Base-by-base conservation (phyloP, 306 rosid species). In the Lathyrus sativus region DNA sequence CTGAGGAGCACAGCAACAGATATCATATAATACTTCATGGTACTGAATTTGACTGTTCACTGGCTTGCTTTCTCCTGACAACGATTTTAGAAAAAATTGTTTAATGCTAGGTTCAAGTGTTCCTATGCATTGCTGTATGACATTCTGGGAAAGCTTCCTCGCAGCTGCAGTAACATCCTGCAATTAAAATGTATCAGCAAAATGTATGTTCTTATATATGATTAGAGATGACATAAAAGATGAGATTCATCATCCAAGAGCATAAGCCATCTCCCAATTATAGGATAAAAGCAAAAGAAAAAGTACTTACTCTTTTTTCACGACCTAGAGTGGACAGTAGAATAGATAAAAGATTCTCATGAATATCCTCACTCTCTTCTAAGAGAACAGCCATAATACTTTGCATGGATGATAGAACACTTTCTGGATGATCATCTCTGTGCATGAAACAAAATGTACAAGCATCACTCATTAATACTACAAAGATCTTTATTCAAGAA, bases 391-490 rank as follows among this genome's bases (percentile, higher is more conserved):
- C 81, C 99, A 93, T 93, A 68, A 93, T 90, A 17, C 81, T 82
- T 79, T 93, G 88, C 99, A 93, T 93, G 57, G 97, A 84, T 62
- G 92, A 85, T 75, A 90, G 66, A 71, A 90, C 95, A 81, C 85
- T 90, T 75, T 93, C 97, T 12, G 88, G 90, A 83, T 88, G 99
- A 76, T 93, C 96, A 79, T 93, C 97, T 74, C 99, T 93, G 96
- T 74, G 76, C 44, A 74, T 45, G 50, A 48, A 29, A 74, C 46
- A 74, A 65, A 66, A 31, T 53, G 60, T 38, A 65, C 76, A 80
- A 59, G 68, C 39, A 54, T 57, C 62, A 19, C 41, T 73, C 43
- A 67, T 65, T 33, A 69, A 65, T 74, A 58, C 73, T 31, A 68
- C 76, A 50, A 67, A 6, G 22, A 70, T 41, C 13, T 71, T 61